phyloP scores from a whole-genome alignment of 148 eudicot species.

The Camellia sinensis region DNA sequence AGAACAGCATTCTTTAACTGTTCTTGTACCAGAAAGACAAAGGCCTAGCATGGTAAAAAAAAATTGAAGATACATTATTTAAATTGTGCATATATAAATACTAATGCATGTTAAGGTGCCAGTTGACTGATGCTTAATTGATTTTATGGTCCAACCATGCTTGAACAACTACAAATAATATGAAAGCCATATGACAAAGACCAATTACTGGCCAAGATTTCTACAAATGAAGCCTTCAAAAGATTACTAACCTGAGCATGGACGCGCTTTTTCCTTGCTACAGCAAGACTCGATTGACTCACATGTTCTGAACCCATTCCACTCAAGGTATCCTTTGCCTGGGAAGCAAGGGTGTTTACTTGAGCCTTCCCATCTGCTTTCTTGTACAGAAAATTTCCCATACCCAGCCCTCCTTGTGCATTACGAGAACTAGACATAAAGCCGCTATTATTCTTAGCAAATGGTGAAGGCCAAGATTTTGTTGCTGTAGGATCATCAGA shows the following conservation, averaged over 20 bases:
- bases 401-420: slow-evolving; percentile 50
- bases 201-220: slow-evolving; percentile 6
- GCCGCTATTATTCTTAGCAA: slow-evolving; percentile 44
- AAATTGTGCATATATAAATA: background rate
- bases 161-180: background rate
- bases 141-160: background rate
- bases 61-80: background rate
- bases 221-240: slow-evolving; percentile 2
- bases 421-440: slow-evolving; percentile 49
- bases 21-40: background rate
- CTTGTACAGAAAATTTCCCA: slow-evolving; percentile 52
- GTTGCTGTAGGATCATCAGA: slow-evolving; percentile 45
- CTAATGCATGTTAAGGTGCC: background rate
- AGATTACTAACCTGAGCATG: slow-evolving; percentile 69
- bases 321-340: slow-evolving; percentile 54
- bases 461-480: slow-evolving; percentile 49
- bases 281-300: slow-evolving; percentile 76
- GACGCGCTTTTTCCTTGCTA: slow-evolving; percentile 78
- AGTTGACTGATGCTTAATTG: background rate
- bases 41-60: background rate
- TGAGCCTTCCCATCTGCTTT: slow-evolving; percentile 62
- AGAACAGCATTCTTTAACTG: background rate
- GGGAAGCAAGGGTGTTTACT: slow-evolving; percentile 42
- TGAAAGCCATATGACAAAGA: background rate
- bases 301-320: slow-evolving; percentile 56